A percentile compares a stretch with the other conserved stretches of the same genome.
These are phyloP conservation scores for Lachancea sp. DNA, from an alignment of 805 yeast genomes.

Conservation along the genomic window DNA sequence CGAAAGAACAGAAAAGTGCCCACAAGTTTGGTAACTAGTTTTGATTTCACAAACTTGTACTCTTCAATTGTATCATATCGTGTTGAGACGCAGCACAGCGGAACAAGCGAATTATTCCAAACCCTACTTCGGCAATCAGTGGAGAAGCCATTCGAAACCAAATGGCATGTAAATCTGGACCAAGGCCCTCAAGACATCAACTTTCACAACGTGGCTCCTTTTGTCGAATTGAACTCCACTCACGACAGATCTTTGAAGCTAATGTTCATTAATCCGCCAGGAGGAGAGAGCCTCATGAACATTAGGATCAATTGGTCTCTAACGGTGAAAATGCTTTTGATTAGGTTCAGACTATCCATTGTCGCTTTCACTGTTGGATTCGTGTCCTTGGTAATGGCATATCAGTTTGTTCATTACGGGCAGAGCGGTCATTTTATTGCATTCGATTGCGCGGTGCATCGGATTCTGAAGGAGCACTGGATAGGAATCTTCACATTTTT, in stretches of 20 bases:
- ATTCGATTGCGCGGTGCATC: slow-evolving; percentile 41
- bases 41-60: slow-evolving; percentile 25
- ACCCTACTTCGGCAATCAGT: slow-evolving; percentile 67
- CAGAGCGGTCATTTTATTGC: slow-evolving; percentile 36
- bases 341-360: slow-evolving; percentile 70
- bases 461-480: slow-evolving; percentile 31
- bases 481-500: slow-evolving; percentile 22
- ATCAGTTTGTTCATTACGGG: slow-evolving; percentile 48
- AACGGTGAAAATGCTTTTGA: slow-evolving; percentile 61
- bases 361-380: slow-evolving; percentile 65
- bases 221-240: slow-evolving; percentile 40
- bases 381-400: slow-evolving; percentile 42
- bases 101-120: slow-evolving; percentile 34
- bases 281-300: slow-evolving; percentile 11
- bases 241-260: slow-evolving; percentile 20
- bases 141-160: slow-evolving; percentile 62
- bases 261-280: slow-evolving; percentile 20
- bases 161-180: slow-evolving; percentile 61
- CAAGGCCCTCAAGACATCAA: slow-evolving; percentile 35
- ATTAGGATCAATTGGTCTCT: slow-evolving; percentile 22
- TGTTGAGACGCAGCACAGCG: slow-evolving; percentile 11
- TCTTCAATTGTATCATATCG: slow-evolving; percentile 26
- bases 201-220: slow-evolving; percentile 66
- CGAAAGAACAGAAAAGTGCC: neutral
- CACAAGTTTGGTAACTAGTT: slow-evolving; percentile 12